These are phyloP conservation scores for Eutrema japonicum DNA, from an alignment of 345 rosid species.

Conservation along the genomic window DNA sequence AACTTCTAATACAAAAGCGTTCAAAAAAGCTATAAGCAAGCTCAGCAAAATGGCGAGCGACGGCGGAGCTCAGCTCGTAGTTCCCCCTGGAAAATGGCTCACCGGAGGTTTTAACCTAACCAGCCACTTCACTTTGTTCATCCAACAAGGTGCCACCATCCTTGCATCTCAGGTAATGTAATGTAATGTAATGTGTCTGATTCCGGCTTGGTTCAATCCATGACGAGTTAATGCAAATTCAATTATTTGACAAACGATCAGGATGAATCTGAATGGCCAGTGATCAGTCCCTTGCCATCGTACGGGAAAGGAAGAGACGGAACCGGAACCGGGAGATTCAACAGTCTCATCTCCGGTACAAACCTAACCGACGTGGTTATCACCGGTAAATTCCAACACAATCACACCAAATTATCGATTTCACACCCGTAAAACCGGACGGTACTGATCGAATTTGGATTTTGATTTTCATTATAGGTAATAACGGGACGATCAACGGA, in stretches of 20 bases:
- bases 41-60: conserved; percentile 54
- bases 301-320: conserved; percentile 77
- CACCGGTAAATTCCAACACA: conserved; percentile 55
- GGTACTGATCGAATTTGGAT: neutral
- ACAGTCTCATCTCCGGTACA: conserved; percentile 70
- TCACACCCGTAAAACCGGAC: neutral
- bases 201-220: neutral
- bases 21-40: conserved; percentile 52
- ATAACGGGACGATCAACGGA: conserved; percentile 72
- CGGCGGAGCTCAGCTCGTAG: conserved; percentile 77
- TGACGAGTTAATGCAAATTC: neutral
- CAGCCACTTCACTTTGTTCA: conserved; percentile 79
- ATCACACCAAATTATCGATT: neutral
- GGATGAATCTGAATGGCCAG: conserved; percentile 85
- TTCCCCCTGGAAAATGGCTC: conserved; percentile 84
- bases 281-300: conserved; percentile 59
- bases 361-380: conserved; percentile 78
- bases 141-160: conserved; percentile 64
- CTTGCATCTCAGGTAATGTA: conserved; percentile 70
- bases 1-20: conserved; percentile 67
- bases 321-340: conserved; percentile 50
- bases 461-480: conserved; percentile 43
- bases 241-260: conserved; percentile 36
- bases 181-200: neutral
- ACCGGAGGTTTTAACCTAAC: conserved; percentile 89